Evolutionary conservation across 768 basidiomycete genomes (phyloP).

Genomic region (Boletus eberwhitei): DNA sequence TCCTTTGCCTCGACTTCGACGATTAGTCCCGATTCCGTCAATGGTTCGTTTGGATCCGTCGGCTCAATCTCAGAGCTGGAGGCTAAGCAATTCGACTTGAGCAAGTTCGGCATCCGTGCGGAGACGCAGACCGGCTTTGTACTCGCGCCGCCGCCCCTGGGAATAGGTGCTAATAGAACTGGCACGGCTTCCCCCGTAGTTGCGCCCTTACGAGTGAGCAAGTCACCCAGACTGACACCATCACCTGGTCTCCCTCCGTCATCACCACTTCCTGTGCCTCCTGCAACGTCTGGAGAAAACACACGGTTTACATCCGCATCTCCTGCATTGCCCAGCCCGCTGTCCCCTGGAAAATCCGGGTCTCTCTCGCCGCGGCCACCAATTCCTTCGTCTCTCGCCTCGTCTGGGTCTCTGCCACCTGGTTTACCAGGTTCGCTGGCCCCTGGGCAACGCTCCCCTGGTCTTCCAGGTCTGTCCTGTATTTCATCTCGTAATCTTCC

Average conservation of each 20-base stretch:
- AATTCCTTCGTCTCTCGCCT: constrained; percentile 2
- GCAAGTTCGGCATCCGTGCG: constrained; percentile 2
- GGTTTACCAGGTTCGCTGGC: constrained; percentile 19
- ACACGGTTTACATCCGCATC: constrained; percentile 8
- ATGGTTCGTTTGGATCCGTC: constrained; percentile 14
- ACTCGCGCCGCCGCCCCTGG: constrained; percentile 25
- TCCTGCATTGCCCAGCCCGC: constrained; percentile 8
- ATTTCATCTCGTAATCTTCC: constrained; percentile 2
- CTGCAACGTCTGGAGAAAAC: neutral
- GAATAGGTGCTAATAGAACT: constrained; percentile 9
- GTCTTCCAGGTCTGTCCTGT: constrained; percentile 22
- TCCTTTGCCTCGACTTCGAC: constrained; percentile 21
- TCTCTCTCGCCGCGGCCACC: constrained; percentile 8
- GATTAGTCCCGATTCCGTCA: constrained; percentile 3
- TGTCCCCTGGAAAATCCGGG: constrained; percentile 8
- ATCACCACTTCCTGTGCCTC: constrained; percentile 14
- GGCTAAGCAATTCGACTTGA: constrained; percentile 16
- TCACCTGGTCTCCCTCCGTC: constrained; percentile 15
- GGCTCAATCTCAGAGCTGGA: constrained; percentile 25
- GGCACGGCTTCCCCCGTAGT: constrained; percentile 7
- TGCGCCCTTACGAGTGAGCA: constrained; percentile 26
- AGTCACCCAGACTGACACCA: constrained; percentile 22
- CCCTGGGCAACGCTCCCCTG: constrained; percentile 21
- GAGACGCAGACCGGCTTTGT: constrained; percentile 16
- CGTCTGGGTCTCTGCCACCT: constrained; percentile 17